Base-by-base conservation (phyloP, 768 basidiomycete genomes). In the Dendrothele bispora region DNA sequence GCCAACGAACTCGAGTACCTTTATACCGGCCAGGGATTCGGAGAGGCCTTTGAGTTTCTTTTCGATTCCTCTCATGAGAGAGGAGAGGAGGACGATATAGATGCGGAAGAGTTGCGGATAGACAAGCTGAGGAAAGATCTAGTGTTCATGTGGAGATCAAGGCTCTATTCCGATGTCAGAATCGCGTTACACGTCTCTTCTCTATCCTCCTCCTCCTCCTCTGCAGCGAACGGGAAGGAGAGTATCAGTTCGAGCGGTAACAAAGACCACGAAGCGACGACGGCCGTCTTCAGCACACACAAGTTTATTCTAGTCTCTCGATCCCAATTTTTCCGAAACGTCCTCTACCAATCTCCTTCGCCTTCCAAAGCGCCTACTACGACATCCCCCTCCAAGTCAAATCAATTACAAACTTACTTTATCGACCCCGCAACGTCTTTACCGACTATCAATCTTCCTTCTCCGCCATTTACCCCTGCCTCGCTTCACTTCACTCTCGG, bases 401-500 rank as follows among this genome's bases (percentile, higher is more conserved):
- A 35, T n/a, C n/a, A n/a, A n/a, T n/a, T n/a, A n/a, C n/a, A n/a
- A n/a, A n/a, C n/a, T n/a, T n/a, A n/a, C n/a, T n/a, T n/a, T n/a
- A n/a, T n/a, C n/a, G n/a, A n/a, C n/a, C n/a, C n/a, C n/a, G n/a
- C n/a, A n/a, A n/a, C n/a, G n/a, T n/a, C 15, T 10, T 78, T 78
- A 0, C 64, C 81, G 1, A 83, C 79, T 0, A 67, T 97, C 10
- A 82, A 75, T 0, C 79, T 98, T 5, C 91, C 91, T 2, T 91
- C 87, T 0, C 94, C 95, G 0, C 94, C 95, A 0, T 98, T 98
- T 67, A 95, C 95, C 0, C 91, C 95, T 0, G 88, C 95, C 1
- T 90, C 93, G 0, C 75, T 97, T 4, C 91, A 95, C 62, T 98
- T 98, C 63, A 91, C 91, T 30, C 79, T 98, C 39, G 93, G 93